Conservation (phyloP, 1,139 yeast species). For the Scheffersomyces cryptocercus region DNA sequence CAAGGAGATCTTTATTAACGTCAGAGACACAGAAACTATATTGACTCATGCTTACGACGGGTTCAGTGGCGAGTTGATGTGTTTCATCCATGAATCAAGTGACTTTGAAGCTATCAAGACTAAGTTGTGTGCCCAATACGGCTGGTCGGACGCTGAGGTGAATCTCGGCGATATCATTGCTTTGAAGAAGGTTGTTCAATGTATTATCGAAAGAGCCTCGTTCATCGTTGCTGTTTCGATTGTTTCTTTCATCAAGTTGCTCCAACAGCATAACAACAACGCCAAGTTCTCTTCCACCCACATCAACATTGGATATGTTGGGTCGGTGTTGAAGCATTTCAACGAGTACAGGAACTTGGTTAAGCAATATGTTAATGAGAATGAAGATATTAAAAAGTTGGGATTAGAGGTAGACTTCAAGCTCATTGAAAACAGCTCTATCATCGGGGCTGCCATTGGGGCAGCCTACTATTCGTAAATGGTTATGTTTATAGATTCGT, state of each 20-base stretch:
- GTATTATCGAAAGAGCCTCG: slow-evolving; percentile 41
- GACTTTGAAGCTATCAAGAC: slow-evolving; percentile 22
- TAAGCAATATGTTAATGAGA: slow-evolving; percentile 29
- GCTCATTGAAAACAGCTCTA: slow-evolving; percentile 43
- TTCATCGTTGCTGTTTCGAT: slow-evolving; percentile 41
- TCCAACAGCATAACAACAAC: slow-evolving; percentile 31
- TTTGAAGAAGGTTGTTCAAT: slow-evolving; percentile 27
- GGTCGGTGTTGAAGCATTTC: slow-evolving; percentile 42
- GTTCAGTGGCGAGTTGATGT: slow-evolving; percentile 40
- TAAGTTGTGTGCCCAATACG: slow-evolving; percentile 22
- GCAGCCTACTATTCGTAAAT: slow-evolving; percentile 36
- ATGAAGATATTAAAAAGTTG: slow-evolving; percentile 26
- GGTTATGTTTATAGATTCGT: background rate
- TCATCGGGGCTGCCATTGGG: slow-evolving; percentile 51
- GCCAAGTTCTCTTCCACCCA: slow-evolving; percentile 14
- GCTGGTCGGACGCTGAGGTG: slow-evolving; percentile 22
- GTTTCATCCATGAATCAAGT: slow-evolving; percentile 33
- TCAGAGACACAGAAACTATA: slow-evolving; percentile 8
- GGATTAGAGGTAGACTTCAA: slow-evolving; percentile 37
- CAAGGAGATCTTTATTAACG: slow-evolving; percentile 30
- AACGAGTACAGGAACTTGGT: slow-evolving; percentile 33
- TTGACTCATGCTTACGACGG: slow-evolving; percentile 33
- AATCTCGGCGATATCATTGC: slow-evolving; percentile 25
- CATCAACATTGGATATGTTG: slow-evolving; percentile 45
- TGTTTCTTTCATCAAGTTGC: slow-evolving; percentile 36